Conservation (phyloP, 2,329 filamentous ascomycete genomes). For the Calonectria crousiana region DNA sequence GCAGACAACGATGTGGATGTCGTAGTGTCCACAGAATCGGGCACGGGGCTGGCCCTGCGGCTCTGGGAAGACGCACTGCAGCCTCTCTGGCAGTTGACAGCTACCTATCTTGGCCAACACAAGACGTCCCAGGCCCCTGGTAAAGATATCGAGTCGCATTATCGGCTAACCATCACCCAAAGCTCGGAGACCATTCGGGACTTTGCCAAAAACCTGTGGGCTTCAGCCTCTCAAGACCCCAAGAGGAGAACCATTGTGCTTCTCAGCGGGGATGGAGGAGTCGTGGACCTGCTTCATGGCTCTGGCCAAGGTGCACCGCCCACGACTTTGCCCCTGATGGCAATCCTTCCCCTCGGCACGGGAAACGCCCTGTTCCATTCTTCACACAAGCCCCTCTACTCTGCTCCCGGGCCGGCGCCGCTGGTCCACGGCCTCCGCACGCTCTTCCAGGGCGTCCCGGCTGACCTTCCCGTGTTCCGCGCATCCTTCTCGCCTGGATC, state of each 20-base stretch:
- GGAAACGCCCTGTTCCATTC: slow-evolving; percentile 76
- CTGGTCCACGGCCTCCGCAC: slow-evolving; percentile 66
- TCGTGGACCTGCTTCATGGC: slow-evolving; percentile 85
- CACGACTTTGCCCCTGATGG: slow-evolving; percentile 57
- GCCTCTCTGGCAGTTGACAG: slow-evolving; percentile 65
- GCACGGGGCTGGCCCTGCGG: slow-evolving; percentile 66
- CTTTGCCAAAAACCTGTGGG: slow-evolving; percentile 63
- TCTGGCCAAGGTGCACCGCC: slow-evolving; percentile 44
- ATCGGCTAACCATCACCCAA: slow-evolving; percentile 69
- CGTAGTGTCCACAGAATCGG: slow-evolving; percentile 76
- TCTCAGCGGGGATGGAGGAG: slow-evolving; percentile 88
- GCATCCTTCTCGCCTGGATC: slow-evolving; percentile 72
- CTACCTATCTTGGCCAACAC: background rate
- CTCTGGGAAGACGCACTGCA: slow-evolving; percentile 69
- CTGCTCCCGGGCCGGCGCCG: slow-evolving; percentile 50
- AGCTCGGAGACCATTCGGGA: slow-evolving; percentile 73
- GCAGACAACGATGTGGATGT: slow-evolving; percentile 64
- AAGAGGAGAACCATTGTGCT: slow-evolving; percentile 73
- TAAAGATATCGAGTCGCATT: slow-evolving; percentile 3
- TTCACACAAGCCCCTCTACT: slow-evolving; percentile 69
- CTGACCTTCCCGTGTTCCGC: slow-evolving; percentile 71
- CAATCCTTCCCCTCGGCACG: slow-evolving; percentile 72
- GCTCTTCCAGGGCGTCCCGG: slow-evolving; percentile 68
- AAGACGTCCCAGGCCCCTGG: background rate
- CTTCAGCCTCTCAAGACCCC: slow-evolving; percentile 41